phyloP scores from a whole-genome alignment of 2,329 filamentous ascomycete species.

The Phaeoacremonium minimum region DNA sequence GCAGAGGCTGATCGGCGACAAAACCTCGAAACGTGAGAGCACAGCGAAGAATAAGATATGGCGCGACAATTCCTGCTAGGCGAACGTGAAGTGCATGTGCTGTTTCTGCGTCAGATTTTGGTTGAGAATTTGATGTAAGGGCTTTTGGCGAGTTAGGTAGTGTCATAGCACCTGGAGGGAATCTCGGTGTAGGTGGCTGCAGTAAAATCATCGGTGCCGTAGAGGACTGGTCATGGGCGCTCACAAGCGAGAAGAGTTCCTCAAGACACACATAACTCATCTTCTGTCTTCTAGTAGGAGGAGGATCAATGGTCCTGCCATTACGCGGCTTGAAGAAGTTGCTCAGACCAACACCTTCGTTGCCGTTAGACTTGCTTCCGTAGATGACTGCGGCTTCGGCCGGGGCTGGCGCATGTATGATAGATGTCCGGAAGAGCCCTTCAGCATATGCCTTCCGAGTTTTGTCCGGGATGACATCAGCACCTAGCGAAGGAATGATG shows the following conservation, averaged over 20 bases:
- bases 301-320: constrained; percentile 68
- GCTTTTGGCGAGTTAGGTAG: constrained; percentile 12
- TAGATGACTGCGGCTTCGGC: constrained; percentile 54
- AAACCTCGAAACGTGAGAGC: constrained; percentile 80
- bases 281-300: constrained; percentile 58
- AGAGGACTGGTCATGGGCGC: constrained; percentile 38
- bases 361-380: constrained; percentile 40
- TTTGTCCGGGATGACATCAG: constrained; percentile 58
- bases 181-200: constrained; percentile 39
- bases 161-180: constrained; percentile 16
- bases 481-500: constrained; percentile 70
- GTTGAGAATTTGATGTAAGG: constrained; percentile 2
- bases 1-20: constrained; percentile 84
- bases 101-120: constrained; percentile 16
- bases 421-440: constrained; percentile 75
- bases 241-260: constrained; percentile 69
- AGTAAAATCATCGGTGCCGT: constrained; percentile 29
- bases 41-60: constrained; percentile 77
- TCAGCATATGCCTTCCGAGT: constrained; percentile 67
- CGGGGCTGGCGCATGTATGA: constrained; percentile 64
- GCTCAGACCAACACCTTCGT: constrained; percentile 45
- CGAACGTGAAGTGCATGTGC: constrained; percentile 39
- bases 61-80: constrained; percentile 72
- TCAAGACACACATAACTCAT: constrained; percentile 81
- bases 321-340: constrained; percentile 60